A percentile compares a stretch with the other conserved stretches of the same genome.
These are phyloP conservation scores for Calonectria ilicicola DNA, from an alignment of 2,329 filamentous ascomycete species.

Conservation along the genomic window DNA sequence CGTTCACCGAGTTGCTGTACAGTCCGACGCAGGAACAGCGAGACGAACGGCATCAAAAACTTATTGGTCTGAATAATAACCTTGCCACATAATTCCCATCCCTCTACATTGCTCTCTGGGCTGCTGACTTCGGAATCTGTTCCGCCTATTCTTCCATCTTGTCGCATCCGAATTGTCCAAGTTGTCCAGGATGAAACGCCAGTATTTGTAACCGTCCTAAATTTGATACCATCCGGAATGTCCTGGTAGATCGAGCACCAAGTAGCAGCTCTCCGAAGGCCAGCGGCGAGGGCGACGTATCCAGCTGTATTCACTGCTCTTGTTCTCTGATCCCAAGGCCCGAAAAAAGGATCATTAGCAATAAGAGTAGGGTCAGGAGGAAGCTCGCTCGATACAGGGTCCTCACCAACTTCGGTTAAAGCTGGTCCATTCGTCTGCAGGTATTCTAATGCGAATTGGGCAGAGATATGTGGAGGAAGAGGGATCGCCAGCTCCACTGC, in stretches of 20 bases:
- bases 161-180: constrained; percentile 2
- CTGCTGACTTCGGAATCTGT: background rate
- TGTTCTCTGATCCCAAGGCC: background rate
- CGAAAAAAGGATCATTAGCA: background rate
- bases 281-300: background rate
- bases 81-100: background rate
- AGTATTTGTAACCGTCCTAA: background rate
- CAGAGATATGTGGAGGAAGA: background rate
- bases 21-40: background rate
- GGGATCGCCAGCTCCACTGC: background rate
- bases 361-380: background rate
- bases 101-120: background rate
- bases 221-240: background rate
- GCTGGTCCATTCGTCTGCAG: background rate
- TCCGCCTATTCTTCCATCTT: background rate
- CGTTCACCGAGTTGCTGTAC: background rate
- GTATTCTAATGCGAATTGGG: background rate
- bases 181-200: background rate
- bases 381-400: background rate
- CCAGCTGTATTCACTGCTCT: background rate
- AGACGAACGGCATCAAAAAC: background rate
- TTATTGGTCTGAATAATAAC: background rate
- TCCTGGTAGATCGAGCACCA: background rate
- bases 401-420: background rate
- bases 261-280: background rate